phyloP scores from a whole-genome alignment of 2,329 filamentous ascomycete genomes.

The Pseudogymnoascus sp. region DNA sequence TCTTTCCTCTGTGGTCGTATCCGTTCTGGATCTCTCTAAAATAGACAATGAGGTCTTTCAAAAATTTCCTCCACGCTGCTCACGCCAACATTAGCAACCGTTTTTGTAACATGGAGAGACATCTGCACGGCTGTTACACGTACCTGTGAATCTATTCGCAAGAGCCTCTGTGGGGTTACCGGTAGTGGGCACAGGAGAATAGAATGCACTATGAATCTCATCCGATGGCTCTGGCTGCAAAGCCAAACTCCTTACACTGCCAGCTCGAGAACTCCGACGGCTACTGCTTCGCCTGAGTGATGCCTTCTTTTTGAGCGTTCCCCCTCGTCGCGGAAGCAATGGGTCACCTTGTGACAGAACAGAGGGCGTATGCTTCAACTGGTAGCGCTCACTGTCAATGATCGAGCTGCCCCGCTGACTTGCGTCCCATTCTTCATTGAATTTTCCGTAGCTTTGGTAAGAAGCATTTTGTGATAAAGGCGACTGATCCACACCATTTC shows the following conservation, averaged over 20 bases:
- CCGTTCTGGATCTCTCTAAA: conserved; percentile 86
- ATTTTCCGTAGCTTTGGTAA: conserved; percentile 37
- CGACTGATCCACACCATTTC: conserved; percentile 18
- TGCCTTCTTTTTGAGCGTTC: conserved; percentile 82
- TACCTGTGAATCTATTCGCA: conserved; percentile 82
- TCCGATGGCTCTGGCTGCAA: conserved; percentile 62
- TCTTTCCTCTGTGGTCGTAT: conserved; percentile 79
- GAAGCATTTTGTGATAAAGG: conserved; percentile 19
- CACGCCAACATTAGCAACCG: conserved; percentile 10
- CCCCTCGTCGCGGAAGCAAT: conserved; percentile 41
- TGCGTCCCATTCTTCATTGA: conserved; percentile 65
- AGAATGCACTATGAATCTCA: conserved; percentile 75
- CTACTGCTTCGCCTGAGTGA: conserved; percentile 76
- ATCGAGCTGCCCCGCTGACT: conserved; percentile 59
- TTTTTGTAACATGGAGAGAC: not conserved
- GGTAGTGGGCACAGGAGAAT: conserved; percentile 78
- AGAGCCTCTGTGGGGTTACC: conserved; percentile 84
- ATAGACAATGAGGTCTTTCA: conserved; percentile 90
- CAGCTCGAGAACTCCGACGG: conserved; percentile 71
- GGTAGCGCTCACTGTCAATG: conserved; percentile 37
- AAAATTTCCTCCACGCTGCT: conserved; percentile 83
- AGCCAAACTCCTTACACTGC: conserved; percentile 74
- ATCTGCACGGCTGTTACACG: conserved; percentile 21
- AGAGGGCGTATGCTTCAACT: conserved; percentile 32
- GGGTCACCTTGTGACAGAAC: conserved; percentile 28